Evolutionary conservation across 108 stramenopile species (phyloP), one percentile per base, ranked within the genome.

Genomic region (Craspedostauros australis): DNA sequence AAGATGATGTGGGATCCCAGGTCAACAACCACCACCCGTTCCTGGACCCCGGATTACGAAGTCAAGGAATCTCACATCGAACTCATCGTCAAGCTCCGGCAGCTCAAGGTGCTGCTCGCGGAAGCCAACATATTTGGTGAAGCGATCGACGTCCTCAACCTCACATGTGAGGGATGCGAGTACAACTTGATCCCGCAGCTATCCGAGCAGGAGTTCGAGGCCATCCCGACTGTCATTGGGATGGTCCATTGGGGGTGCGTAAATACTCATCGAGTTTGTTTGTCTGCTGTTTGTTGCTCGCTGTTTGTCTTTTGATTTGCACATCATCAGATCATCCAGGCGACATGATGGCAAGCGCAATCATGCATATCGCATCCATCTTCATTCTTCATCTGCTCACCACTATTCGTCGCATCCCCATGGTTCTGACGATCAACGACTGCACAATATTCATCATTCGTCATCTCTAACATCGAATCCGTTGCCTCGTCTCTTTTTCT

Each of bases 241-340:
- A 44, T 64, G 5, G 78, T 83, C 1, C 82, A 88, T 46, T 88
- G 86, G 86, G 86, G 86, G n/a, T n/a, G n/a, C n/a, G n/a, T n/a
- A n/a, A n/a, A n/a, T n/a, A n/a, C n/a, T n/a, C n/a, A n/a, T n/a
- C n/a, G n/a, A n/a, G n/a, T n/a, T n/a, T n/a, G n/a, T n/a, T n/a
- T n/a, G n/a, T n/a, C n/a, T n/a, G n/a, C n/a, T n/a, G n/a, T n/a
- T n/a, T n/a, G n/a, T n/a, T n/a, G n/a, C n/a, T n/a, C n/a, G n/a
- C n/a, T n/a, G n/a, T n/a, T n/a, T n/a, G n/a, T n/a, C n/a, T n/a
- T n/a, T n/a, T n/a, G n/a, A n/a, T n/a, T n/a, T n/a, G n/a, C n/a
- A n/a, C n/a, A n/a, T n/a, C n/a, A n/a, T n/a, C n/a, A n/a, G n/a
- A n/a, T n/a, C n/a, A n/a, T n/a, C n/a, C n/a, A n/a, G n/a, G n/a